These are phyloP conservation scores for Neobulgaria alba DNA, from an alignment of 2,329 filamentous ascomycete species.

Conservation along the genomic window DNA sequence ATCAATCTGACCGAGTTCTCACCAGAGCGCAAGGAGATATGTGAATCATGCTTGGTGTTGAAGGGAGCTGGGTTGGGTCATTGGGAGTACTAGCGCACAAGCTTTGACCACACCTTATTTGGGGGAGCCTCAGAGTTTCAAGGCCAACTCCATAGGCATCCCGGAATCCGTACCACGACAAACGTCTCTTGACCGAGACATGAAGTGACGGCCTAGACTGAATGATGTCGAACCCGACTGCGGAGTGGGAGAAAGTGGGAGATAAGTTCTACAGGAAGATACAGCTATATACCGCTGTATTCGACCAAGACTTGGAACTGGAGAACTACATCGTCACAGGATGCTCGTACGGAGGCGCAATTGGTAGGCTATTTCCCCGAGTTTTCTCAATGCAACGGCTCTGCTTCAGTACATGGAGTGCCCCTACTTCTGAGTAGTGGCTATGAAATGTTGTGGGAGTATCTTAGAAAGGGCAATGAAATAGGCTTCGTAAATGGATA, in stretches of 20 bases:
- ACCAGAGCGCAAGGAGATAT: not conserved
- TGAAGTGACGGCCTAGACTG: slow-evolving; percentile 10
- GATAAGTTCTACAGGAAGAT: slow-evolving; percentile 93
- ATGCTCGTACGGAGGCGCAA: slow-evolving; percentile 85
- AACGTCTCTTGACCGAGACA: slow-evolving; percentile 2
- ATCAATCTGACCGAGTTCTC: not conserved
- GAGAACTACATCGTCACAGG: slow-evolving; percentile 90
- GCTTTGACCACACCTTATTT: slow-evolving; percentile 25
- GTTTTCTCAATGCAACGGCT: too few species aligned
- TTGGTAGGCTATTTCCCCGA: slow-evolving; percentile 66
- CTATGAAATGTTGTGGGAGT: too few species aligned
- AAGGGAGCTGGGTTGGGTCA: too few species aligned
- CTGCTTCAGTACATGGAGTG: too few species aligned
- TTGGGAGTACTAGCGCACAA: slow-evolving; percentile 14
- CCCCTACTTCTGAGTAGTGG: too few species aligned
- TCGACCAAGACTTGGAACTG: slow-evolving; percentile 86
- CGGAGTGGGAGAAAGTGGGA: slow-evolving; percentile 90
- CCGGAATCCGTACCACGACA: slow-evolving; percentile 4
- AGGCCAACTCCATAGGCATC: not conserved
- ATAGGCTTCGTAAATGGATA: too few species aligned
- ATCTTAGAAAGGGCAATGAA: too few species aligned
- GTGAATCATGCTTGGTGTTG: not conserved
- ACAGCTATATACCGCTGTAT: slow-evolving; percentile 85
- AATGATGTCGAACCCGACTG: slow-evolving; percentile 33
- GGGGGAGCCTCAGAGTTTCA: slow-evolving; percentile 1